Conservation (phyloP, 352 stramenopile species). For the Globisporangium acanthophoron region DNA sequence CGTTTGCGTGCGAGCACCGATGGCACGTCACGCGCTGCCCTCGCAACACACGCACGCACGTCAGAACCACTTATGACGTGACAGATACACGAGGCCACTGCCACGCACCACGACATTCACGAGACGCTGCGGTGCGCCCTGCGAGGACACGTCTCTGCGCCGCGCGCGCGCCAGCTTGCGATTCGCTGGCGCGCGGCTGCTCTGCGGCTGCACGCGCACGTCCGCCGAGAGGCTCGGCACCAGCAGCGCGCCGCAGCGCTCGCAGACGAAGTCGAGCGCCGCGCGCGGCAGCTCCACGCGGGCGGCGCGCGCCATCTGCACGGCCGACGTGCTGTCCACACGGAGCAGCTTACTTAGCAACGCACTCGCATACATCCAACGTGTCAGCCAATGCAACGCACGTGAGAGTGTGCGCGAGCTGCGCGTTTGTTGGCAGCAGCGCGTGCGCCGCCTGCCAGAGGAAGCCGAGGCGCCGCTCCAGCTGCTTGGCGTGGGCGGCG, state of each 20-base stretch:
- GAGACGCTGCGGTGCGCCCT: constrained; percentile 15
- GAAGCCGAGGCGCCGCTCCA: constrained; percentile 65
- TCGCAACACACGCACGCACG: neutral
- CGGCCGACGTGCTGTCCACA: constrained; percentile 35
- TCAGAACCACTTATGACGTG: neutral
- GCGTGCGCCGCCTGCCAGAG: constrained; percentile 57
- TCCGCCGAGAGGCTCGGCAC: constrained; percentile 53
- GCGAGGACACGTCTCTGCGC: constrained; percentile 12
- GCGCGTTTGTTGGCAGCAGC: constrained; percentile 27
- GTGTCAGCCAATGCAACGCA: constrained; percentile 10
- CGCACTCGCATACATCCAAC: too few species aligned
- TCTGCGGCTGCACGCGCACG: constrained; percentile 44
- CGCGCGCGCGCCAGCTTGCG: constrained; percentile 38
- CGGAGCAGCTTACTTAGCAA: neutral
- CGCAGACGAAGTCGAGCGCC: constrained; percentile 66
- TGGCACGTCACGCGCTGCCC: constrained; percentile 42
- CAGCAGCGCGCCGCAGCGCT: constrained; percentile 49
- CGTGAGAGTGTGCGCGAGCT: constrained; percentile 51
- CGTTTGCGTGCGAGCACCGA: constrained; percentile 46
- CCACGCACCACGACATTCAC: constrained; percentile 32
- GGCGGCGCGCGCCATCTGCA: constrained; percentile 35
- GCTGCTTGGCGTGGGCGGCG: constrained; percentile 34
- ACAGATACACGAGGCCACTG: neutral
- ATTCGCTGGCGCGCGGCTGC: constrained; percentile 32
- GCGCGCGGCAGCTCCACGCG: constrained; percentile 29